Percentiles rank a stretch among this genome's conserved stretches.
Conservation (phyloP, 306 rosid species). For the Fagus crenata region DNA sequence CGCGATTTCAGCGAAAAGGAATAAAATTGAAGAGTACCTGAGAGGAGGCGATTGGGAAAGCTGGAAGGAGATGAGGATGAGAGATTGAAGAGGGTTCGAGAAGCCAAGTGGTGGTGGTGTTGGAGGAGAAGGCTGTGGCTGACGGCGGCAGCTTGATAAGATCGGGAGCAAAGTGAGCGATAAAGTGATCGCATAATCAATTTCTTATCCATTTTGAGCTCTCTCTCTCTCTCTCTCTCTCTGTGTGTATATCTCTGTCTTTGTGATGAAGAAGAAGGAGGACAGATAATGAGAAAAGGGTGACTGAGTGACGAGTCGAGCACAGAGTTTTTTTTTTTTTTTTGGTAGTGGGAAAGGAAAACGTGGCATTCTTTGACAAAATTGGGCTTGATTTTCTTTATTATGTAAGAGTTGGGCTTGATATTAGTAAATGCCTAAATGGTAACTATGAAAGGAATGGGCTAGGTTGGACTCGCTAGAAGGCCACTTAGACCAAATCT, state of each 20-base stretch:
- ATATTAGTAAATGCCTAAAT: no score
- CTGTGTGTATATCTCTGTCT: background rate
- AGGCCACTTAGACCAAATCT: no score
- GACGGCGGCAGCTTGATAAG: conserved; percentile 39
- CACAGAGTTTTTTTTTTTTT: background rate
- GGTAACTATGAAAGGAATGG: no score
- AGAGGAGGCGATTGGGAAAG: conserved; percentile 16
- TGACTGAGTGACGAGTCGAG: background rate
- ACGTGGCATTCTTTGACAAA: background rate
- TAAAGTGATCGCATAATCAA: conserved; percentile 54
- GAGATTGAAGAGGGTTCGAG: conserved; percentile 32
- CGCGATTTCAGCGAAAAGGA: background rate
- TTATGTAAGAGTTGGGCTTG: background rate
- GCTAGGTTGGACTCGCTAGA: no score
- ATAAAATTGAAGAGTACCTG: conserved; percentile 32
- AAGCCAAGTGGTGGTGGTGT: conserved; percentile 18
- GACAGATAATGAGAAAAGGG: no score
- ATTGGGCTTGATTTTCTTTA: background rate
- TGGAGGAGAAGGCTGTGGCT: conserved; percentile 23
- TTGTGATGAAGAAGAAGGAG: background rate
- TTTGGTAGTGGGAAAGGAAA: background rate
- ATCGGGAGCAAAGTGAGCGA: conserved; percentile 66
- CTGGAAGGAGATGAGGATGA: conserved; percentile 27
- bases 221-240: background rate
- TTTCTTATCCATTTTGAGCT: conserved; percentile 52